Evolutionary conservation across 495 filamentous ascomycete species (phyloP), one percentile per base, ranked within the genome.

Genomic region (Penicillium argentinense): DNA sequence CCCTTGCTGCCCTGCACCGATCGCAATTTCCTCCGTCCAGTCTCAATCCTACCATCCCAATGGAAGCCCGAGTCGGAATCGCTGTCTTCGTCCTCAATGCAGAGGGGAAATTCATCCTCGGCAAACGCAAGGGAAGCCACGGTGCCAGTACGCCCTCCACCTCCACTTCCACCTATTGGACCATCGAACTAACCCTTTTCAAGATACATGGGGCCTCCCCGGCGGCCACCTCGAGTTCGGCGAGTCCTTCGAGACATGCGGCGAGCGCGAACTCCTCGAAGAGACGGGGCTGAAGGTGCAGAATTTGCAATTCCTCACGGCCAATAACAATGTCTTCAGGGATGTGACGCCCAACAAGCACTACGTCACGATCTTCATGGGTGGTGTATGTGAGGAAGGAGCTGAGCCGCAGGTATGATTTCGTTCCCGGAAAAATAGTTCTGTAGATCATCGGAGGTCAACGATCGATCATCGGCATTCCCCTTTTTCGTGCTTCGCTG

Each of bases 141-240:
- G 69, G 69, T 21, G 60, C 69, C 11, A 61, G 69, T 69, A 39
- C 34, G 53, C 49, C 18, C 8, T 25, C 7, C 13, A 11, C n/a
- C 8, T 21, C 18, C 9, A 14, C 3, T 39, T 24, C 14, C 27
- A 34, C 29, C 9, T 13, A 9, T 24, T 25, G 24, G 25, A 27
- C 22, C 4, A 7, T 12, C 29, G 9, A 34, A 2, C 21, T 36
- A 14, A 46, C 27, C 17, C 11, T 36, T 36, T 18, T 22, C 28
- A 28, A 60, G 85, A 80, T 2, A 79, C 79, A 5, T 83, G 72
- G 72, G 79, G 79, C 21, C 71, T 84, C 12, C 83, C 85, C 3
- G 85, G 85, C 33, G 85, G 85, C 3, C 85, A 89, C 40, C 77
- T 88, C 9, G 84, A 89, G 29, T 72, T 76, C 45, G 79, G 80